These are phyloP conservation scores for Aphanomyces stellatus DNA, from an alignment of 352 stramenopile genomes.

Conservation along the genomic window DNA sequence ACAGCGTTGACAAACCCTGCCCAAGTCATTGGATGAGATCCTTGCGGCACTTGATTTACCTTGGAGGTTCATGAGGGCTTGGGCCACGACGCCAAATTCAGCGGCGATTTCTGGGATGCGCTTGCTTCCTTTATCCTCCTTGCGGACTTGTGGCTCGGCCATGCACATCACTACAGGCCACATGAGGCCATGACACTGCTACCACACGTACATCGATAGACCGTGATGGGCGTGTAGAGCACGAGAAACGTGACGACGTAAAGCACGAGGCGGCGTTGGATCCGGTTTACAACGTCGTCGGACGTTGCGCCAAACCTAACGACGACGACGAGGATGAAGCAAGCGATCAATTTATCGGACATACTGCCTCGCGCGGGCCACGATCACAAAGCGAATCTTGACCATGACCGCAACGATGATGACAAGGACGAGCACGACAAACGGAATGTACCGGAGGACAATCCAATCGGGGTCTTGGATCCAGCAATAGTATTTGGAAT, in stretches of 20 bases:
- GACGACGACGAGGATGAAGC: no score
- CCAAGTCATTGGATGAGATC: not conserved
- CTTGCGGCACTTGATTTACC: not conserved
- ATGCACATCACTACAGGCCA: no score
- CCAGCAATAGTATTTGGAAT: conserved; percentile 72
- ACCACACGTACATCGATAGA: conserved; percentile 3
- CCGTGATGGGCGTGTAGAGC: conserved; percentile 10
- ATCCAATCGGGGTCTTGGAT: conserved; percentile 51
- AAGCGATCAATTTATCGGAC: no score
- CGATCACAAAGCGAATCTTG: conserved; percentile 7
- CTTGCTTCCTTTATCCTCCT: no score
- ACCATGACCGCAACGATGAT: conserved; percentile 41
- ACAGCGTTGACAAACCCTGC: conserved; percentile 21
- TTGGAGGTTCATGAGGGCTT: not conserved
- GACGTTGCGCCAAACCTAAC: not conserved
- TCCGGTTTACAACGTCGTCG: not conserved
- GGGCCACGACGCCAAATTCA: not conserved
- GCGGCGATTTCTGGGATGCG: no score
- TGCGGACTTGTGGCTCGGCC: no score
- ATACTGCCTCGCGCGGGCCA: not conserved
- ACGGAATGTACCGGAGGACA: conserved; percentile 70
- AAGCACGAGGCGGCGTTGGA: conserved; percentile 8
- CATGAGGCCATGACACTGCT: no score
- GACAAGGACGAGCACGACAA: conserved; percentile 55
- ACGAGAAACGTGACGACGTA: conserved; percentile 6